phyloP scores from a whole-genome alignment of 495 filamentous ascomycete genomes.

The Haplographium delicatum region DNA sequence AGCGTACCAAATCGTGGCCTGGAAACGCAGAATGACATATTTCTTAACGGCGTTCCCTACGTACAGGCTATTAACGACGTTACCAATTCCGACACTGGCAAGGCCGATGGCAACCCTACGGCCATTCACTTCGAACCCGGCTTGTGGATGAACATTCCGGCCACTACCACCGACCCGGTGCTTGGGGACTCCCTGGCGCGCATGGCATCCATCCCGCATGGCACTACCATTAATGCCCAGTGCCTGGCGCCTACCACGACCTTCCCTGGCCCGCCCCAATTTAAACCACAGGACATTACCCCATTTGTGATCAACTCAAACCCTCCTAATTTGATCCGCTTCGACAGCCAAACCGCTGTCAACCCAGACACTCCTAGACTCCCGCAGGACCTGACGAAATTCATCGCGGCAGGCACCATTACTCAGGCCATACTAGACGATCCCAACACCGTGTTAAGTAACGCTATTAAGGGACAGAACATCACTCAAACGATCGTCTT shows the following conservation, averaged over 20 bases:
- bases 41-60: slow-evolving; percentile 20
- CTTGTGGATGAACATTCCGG: slow-evolving; percentile 24
- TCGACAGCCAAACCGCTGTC: slow-evolving; percentile 16
- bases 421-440: slow-evolving; percentile 25
- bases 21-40: slow-evolving; percentile 17
- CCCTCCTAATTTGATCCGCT: neutral
- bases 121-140: slow-evolving; percentile 26
- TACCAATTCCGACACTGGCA: slow-evolving; percentile 16
- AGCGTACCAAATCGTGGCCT: slow-evolving; percentile 23
- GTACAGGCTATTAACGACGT: slow-evolving; percentile 21
- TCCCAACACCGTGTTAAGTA: slow-evolving; percentile 23
- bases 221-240: slow-evolving; percentile 34
- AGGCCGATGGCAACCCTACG: slow-evolving; percentile 16
- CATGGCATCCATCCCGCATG: slow-evolving; percentile 33
- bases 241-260: slow-evolving; percentile 13
- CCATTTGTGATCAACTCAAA: slow-evolving; percentile 25
- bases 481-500: slow-evolving; percentile 27
- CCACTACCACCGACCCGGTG: slow-evolving; percentile 13
- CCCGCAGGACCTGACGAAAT: slow-evolving; percentile 27
- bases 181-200: slow-evolving; percentile 16
- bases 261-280: slow-evolving; percentile 18
- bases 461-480: slow-evolving; percentile 22
- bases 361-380: slow-evolving; percentile 21
- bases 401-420: slow-evolving; percentile 27
- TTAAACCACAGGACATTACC: slow-evolving; percentile 20